Evolutionary conservation across 164 flowering plant genomes (phyloP), one percentile per base, ranked within the genome.

Genomic region (Taxillus chinensis): DNA sequence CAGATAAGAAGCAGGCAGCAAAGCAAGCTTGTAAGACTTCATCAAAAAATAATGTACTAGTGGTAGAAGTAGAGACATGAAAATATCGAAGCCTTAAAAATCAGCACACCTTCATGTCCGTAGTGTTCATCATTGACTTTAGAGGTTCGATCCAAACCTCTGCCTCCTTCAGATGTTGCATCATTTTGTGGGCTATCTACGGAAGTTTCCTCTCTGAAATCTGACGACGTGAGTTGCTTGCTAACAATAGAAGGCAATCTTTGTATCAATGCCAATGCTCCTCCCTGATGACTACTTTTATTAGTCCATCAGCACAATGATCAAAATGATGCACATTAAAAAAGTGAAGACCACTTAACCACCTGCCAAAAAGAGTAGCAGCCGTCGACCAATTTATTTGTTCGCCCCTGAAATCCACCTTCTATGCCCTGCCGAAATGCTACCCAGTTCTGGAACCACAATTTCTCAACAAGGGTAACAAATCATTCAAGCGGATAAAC

Each of bases 301-400:
- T 71, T 55, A 64, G 61, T 56, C 49, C 51, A 62, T 6, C 41
- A 49, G 50, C 13, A 15, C 52, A 11, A 9, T 55, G 53, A 49
- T 14, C 3, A 14, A 43, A 50, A 40, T 42, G 55, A 57, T 59
- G 15, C 41, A 11, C 8, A 17, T 10, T 14, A 41, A 45, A 65
- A 7, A 38, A 45, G 15, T 62, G 45, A 41, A 53, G 45, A 41
- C 42, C 38, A 14, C 15, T 27, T 45, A 61, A 39, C 62, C 57
- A 92, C 98, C 98, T 93, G 98, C 98, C 98, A 93, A 73, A 92
- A 93, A 62, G 97, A 90, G 73, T 95, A 91, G 77, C 99, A 95
- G 55, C 99, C 96, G 77, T 95, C 99, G 50, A 95, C 95, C 74
- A 91, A 73, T 74, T 91, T 95, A 80, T 95, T 95, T 61, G 95